These are phyloP conservation scores for Aegilops tauschii DNA, from an alignment of 176 grass and related monocot species.

Conservation along the genomic window DNA sequence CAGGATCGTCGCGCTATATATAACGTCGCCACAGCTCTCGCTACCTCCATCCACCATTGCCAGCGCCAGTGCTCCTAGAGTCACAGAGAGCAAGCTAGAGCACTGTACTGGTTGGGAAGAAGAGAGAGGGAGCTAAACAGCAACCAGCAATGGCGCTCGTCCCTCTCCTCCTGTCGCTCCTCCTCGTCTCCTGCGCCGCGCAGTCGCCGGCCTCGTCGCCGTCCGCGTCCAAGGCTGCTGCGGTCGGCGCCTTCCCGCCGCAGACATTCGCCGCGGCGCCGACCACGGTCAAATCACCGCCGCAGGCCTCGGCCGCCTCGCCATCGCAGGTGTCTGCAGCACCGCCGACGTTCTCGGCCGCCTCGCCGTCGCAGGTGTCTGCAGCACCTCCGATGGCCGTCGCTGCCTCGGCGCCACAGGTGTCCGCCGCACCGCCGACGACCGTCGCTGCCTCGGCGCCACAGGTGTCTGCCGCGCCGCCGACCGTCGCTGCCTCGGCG, in stretches of 20 bases:
- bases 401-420: not conserved
- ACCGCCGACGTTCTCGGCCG: not conserved
- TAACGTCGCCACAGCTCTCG: conserved; percentile 1
- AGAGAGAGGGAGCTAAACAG: not conserved
- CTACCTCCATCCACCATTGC: not conserved
- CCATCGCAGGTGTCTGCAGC: not conserved
- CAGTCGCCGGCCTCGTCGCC: conserved; percentile 53
- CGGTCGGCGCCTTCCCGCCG: conserved; percentile 18
- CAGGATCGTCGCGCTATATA: conserved; percentile 30
- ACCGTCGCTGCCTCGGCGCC: conserved; percentile 15
- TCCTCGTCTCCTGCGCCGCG: conserved; percentile 54
- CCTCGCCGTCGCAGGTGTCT: not conserved
- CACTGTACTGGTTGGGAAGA: not conserved
- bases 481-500: not conserved
- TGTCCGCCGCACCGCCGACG: conserved; percentile 1
- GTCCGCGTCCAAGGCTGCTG: conserved; percentile 8
- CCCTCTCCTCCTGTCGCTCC: conserved; percentile 32
- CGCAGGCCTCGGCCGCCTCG: not conserved
- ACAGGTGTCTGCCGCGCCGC: not conserved
- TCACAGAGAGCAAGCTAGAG: not conserved
- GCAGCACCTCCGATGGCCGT: too few species aligned
- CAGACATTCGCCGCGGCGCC: conserved; percentile 15
- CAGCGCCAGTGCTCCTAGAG: not conserved
- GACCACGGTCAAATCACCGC: not conserved
- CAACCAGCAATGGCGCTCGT: conserved; percentile 9